Conservation (phyloP, 2,329 filamentous ascomycete species). For the Herpotrichia juniperi region DNA sequence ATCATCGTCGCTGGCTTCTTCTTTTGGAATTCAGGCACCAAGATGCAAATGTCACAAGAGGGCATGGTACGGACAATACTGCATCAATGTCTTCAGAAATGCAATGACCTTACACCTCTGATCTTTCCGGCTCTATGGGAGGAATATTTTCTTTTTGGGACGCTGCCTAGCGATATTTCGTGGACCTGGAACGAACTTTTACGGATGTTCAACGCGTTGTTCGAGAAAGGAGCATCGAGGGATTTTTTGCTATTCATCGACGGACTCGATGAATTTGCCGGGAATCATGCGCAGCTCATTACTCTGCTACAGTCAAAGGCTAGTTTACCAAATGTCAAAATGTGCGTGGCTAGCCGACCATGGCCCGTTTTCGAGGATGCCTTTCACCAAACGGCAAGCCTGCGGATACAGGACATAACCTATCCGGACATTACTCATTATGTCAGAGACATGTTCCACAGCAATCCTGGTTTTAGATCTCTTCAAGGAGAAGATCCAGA, state of each 20-base stretch:
- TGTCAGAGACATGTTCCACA: background rate
- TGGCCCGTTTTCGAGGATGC: constrained; percentile 5
- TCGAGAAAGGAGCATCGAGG: constrained; percentile 18
- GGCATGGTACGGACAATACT: constrained; percentile 12
- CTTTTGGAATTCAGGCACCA: constrained; percentile 7
- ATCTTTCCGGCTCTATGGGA: background rate
- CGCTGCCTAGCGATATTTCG: constrained; percentile 22
- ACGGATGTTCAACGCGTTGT: background rate
- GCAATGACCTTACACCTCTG: background rate
- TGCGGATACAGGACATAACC: constrained; percentile 4
- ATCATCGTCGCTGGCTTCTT: background rate
- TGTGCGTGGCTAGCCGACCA: constrained; percentile 7
- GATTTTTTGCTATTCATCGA: background rate
- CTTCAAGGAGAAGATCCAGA: background rate
- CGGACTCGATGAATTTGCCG: background rate
- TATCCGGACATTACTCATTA: background rate
- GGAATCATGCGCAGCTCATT: background rate
- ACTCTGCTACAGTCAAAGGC: background rate
- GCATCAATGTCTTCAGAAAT: constrained; percentile 1
- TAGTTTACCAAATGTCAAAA: constrained; percentile 3
- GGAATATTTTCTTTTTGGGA: background rate
- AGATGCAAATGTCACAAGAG: constrained; percentile 6
- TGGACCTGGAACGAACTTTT: background rate
- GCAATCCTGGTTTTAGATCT: background rate
- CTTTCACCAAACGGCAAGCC: background rate